Evolutionary conservation across 208 protist genomes (phyloP), one percentile per base, ranked within the genome.

Genomic region (Giardia muris): DNA sequence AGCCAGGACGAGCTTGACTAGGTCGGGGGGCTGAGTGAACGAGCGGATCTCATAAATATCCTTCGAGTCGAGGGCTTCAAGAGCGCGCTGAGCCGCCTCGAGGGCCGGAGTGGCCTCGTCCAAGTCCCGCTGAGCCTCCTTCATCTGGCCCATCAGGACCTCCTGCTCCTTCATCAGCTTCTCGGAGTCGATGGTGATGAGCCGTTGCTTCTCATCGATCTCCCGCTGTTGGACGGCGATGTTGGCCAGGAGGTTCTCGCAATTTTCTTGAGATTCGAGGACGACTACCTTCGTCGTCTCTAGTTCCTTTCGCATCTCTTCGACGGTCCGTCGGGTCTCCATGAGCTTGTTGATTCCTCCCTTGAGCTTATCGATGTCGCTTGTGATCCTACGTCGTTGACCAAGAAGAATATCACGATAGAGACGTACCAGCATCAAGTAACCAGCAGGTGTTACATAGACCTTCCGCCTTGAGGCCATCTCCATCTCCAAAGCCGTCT

Each of bases 381-480:
- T 0, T 0, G 2, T 43, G 47, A 93, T 93, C 46, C 87, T 87
- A 47, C 4, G 30, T 4, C 42, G 0, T 43, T 93, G 98, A 92
- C 97, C 96, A 67, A 93, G 93, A 67, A 99, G 94, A 93, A 99
- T 95, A 47, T 94, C 94, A 88, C 95, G 95, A 95, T 98, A 99
- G 39, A 96, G 96, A 89, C 95, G 96, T 44, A 99, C 96, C 44
- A 99, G 95, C 91, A 98, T 96, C 19, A 99, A 94, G 94, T 98
- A 99, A 48, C 97, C 97, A 43, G 97, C 98, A n/a, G 98, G 98
- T 39, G 98, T 99, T 46, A 99, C 97, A 95, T 98, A 98, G 94
- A 98, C 98, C 94, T 97, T 95, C 39, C 98, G 94, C 92, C 96
- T 96, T 46, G 98, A 95, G 1, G 87, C 87, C 45, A 2, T 30